These are phyloP conservation scores for Chlorella sp. DNA, from an alignment of 139 green algal genomes.

Conservation along the genomic window DNA sequence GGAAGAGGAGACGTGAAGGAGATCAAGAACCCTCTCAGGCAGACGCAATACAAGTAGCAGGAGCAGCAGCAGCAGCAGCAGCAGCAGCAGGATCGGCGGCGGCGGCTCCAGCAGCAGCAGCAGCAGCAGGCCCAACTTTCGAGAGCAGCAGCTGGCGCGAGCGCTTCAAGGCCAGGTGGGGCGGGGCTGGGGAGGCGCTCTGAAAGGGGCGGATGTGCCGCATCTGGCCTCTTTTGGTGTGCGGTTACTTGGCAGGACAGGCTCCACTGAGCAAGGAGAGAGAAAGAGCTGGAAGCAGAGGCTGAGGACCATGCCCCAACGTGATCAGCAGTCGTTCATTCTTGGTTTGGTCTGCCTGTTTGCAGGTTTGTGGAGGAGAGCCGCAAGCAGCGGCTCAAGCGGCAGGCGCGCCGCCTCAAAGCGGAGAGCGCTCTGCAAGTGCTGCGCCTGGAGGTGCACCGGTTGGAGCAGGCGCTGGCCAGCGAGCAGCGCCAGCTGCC, in stretches of 20 bases:
- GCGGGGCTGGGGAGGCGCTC: too few species aligned
- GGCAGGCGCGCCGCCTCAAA: slow-evolving; percentile 8
- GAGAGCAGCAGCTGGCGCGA: slow-evolving; percentile 9
- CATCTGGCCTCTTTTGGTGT: too few species aligned
- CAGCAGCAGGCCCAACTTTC: background rate
- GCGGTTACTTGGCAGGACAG: too few species aligned
- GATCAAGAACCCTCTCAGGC: too few species aligned
- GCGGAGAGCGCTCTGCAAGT: slow-evolving; percentile 20
- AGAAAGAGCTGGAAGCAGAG: too few species aligned
- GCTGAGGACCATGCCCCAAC: too few species aligned
- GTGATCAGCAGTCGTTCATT: too few species aligned
- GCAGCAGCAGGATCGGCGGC: background rate
- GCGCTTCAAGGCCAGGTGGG: slow-evolving; percentile 5
- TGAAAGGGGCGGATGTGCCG: too few species aligned
- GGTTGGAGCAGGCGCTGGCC: slow-evolving; percentile 2
- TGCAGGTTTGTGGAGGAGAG: slow-evolving; percentile 11
- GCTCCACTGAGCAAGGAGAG: too few species aligned
- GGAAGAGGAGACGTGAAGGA: background rate
- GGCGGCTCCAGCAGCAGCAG: too few species aligned
- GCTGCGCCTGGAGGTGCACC: background rate
- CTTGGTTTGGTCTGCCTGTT: background rate
- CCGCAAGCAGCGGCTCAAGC: background rate
- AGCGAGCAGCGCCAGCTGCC: slow-evolving; percentile 14
- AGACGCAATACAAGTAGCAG: too few species aligned
- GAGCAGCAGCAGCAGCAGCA: background rate